Conservation (phyloP, 306 rosid species). For the Cicer arietinum region DNA sequence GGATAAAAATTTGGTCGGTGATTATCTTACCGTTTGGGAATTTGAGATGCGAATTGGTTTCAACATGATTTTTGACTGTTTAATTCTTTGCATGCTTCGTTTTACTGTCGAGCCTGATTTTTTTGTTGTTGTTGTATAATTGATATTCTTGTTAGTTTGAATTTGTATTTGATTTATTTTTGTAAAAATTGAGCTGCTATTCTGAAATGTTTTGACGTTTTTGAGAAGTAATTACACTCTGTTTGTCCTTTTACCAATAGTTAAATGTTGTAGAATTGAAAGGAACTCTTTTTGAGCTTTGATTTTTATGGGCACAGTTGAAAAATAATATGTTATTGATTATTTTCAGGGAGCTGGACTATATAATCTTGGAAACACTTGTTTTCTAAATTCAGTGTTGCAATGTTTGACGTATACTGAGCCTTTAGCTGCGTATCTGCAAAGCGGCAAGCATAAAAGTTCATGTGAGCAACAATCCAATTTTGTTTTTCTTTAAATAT, state of each 20-base stretch:
- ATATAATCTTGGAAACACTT: slow-evolving; percentile 88
- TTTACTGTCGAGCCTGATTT: background rate
- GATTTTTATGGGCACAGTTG: slow-evolving; percentile 4
- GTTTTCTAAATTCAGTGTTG: slow-evolving; percentile 91
- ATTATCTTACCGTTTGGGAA: background rate
- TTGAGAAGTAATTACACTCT: background rate
- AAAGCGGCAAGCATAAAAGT: slow-evolving; percentile 91
- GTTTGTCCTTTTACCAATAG: background rate
- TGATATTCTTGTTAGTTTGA: background rate
- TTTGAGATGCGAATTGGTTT: background rate
- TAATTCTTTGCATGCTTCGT: background rate
- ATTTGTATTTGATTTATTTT: background rate
- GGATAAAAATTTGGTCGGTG: too few relatives aligned
- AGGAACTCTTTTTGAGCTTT: background rate
- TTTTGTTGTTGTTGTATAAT: too few relatives aligned
- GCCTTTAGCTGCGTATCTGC: slow-evolving; percentile 95
- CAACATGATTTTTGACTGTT: background rate
- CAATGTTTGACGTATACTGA: slow-evolving; percentile 96
- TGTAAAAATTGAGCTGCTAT: too few relatives aligned
- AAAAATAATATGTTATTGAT: slow-evolving; percentile 14
- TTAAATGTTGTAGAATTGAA: background rate
- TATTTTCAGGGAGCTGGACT: slow-evolving; percentile 93
- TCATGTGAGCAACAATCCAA: slow-evolving; percentile 65
- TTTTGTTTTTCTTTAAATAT: background rate
- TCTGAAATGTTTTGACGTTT: background rate